Conservation (phyloP, 305 asterid species). For the Fraxinus latifolia region DNA sequence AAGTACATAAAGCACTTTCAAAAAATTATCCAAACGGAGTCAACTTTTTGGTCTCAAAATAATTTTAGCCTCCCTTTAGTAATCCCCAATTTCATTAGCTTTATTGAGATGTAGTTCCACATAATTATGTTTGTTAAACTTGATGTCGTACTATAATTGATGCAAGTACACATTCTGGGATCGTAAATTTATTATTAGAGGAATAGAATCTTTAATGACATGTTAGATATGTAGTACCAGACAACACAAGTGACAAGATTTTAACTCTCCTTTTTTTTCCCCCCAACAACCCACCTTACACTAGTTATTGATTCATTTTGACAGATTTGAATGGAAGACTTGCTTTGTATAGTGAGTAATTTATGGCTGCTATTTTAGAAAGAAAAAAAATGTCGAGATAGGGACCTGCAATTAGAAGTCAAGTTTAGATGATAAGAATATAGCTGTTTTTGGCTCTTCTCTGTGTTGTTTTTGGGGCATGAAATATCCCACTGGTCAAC, state of each 20-base stretch:
- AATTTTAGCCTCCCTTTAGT: background rate
- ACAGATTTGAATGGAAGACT: background rate
- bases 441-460: slow-evolving; percentile 39
- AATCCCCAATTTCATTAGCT: background rate
- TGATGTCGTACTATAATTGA: background rate
- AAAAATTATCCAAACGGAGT: background rate
- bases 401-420: slow-evolving; percentile 21
- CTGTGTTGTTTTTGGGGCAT: slow-evolving; percentile 34
- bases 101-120: background rate
- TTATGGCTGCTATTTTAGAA: slow-evolving; percentile 6
- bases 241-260: background rate
- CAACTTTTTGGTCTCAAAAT: background rate
- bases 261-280: background rate
- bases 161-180: background rate
- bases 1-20: background rate
- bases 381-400: background rate
- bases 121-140: background rate
- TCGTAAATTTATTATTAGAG: background rate
- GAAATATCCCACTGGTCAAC: slow-evolving; percentile 43
- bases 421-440: slow-evolving; percentile 37
- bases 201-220: background rate
- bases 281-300: background rate
- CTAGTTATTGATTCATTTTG: background rate
- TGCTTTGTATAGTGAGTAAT: background rate
- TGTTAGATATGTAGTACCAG: background rate